Conservation (phyloP, 352 stramenopile genomes). For the Globisporangium nunn region DNA sequence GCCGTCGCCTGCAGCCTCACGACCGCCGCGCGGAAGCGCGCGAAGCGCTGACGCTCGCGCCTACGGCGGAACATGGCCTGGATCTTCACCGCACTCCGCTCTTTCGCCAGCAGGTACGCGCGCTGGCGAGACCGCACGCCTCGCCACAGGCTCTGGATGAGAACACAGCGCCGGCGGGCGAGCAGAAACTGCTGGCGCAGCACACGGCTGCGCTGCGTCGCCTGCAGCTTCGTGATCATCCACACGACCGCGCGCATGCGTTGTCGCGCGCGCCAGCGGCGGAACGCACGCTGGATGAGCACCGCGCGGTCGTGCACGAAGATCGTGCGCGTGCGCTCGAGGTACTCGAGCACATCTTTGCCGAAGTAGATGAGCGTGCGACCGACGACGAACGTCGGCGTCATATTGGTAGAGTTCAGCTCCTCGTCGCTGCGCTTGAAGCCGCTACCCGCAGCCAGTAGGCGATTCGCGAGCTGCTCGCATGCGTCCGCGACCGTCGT, state of each 20-base stretch:
- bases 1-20: slow-evolving; percentile 58
- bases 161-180: slow-evolving; percentile 20
- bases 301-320: slow-evolving; percentile 68
- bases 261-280: slow-evolving; percentile 43
- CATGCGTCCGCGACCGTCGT: slow-evolving; percentile 54
- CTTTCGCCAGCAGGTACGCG: slow-evolving; percentile 43
- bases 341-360: slow-evolving; percentile 87
- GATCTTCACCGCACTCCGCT: slow-evolving; percentile 51
- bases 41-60: slow-evolving; percentile 39
- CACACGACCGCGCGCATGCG: slow-evolving; percentile 40
- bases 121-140: slow-evolving; percentile 53
- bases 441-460: slow-evolving; percentile 29
- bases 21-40: slow-evolving; percentile 52
- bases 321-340: slow-evolving; percentile 72
- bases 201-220: slow-evolving; percentile 42
- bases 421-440: slow-evolving; percentile 28
- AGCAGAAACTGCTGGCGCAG: slow-evolving; percentile 33
- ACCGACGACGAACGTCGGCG: slow-evolving; percentile 60
- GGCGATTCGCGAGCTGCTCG: slow-evolving; percentile 39
- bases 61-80: slow-evolving; percentile 51
- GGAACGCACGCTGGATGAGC: slow-evolving; percentile 48
- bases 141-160: slow-evolving; percentile 72
- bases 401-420: slow-evolving; percentile 21
- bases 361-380: slow-evolving; percentile 93
- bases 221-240: slow-evolving; percentile 55